Evolutionary conservation across 768 basidiomycete species (phyloP).

Genomic region (Cubamyces lactineus): DNA sequence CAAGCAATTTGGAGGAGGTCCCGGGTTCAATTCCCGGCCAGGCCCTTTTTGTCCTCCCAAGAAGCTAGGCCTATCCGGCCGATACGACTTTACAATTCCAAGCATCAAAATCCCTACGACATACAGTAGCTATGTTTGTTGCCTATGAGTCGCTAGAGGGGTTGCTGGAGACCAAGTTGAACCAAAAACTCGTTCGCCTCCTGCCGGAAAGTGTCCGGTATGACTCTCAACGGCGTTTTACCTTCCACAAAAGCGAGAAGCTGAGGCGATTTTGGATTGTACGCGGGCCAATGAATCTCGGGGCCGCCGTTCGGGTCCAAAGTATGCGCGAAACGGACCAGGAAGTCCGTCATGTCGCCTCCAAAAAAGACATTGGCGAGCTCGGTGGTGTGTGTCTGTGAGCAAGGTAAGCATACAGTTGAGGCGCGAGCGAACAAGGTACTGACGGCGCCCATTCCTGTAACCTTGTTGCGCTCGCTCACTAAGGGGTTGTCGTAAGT

Average conservation of each 20-base stretch:
- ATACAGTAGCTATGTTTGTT: too few species aligned
- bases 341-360: constrained; percentile 49
- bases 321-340: constrained; percentile 45
- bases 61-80: too few species aligned
- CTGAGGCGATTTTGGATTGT: constrained; percentile 39
- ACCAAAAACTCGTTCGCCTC: constrained; percentile 37
- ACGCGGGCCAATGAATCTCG: constrained; percentile 50
- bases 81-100: too few species aligned
- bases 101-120: too few species aligned
- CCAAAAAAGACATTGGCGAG: constrained; percentile 45
- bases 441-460: constrained; percentile 19
- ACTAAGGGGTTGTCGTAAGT: background rate
- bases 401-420: background rate
- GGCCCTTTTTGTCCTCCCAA: constrained; percentile 54
- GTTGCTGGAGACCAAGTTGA: constrained; percentile 9
- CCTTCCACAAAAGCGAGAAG: constrained; percentile 48
- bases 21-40: constrained; percentile 88
- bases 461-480: constrained; percentile 18
- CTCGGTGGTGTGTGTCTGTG: constrained; percentile 49
- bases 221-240: constrained; percentile 36
- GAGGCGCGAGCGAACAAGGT: too few species aligned
- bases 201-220: constrained; percentile 47
- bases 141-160: background rate
- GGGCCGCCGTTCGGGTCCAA: constrained; percentile 46
- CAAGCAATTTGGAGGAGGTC: constrained; percentile 66